Evolutionary conservation across 78 protist genomes (phyloP).

Genomic region (Cyanophora paradoxa): DNA sequence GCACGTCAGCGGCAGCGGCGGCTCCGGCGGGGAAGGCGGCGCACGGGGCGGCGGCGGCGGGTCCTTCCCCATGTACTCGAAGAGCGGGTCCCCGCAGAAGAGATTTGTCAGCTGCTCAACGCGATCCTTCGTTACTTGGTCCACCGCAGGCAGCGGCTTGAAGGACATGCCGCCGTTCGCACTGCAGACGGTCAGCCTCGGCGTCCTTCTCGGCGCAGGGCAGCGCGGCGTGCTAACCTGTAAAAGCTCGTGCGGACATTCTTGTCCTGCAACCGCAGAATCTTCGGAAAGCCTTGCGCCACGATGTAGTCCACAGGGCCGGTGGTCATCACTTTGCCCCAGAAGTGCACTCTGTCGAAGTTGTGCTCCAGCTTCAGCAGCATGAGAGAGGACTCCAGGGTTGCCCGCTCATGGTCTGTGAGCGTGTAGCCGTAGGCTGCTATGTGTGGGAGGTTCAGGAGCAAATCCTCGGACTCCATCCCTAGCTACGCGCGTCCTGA

Average conservation of each 20-base stretch:
- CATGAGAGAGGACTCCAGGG: not conserved
- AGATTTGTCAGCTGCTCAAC: no score
- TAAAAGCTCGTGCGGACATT: not conserved
- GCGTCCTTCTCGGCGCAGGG: no score
- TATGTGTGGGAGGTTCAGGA: not conserved
- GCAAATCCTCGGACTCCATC: not conserved
- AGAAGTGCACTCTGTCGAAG: not conserved
- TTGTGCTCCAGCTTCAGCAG: not conserved
- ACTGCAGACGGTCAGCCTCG: no score
- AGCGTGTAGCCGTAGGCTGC: not conserved
- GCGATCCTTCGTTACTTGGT: not conserved
- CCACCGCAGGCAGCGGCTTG: constrained; percentile 3
- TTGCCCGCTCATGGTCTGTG: not conserved
- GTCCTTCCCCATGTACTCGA: no score
- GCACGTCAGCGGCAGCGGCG: no score
- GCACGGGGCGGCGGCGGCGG: no score
- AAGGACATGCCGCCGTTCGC: no score
- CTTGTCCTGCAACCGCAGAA: not conserved
- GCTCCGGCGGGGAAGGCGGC: no score
- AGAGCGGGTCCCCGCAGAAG: no score
- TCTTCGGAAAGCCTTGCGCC: not conserved
- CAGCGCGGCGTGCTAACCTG: not conserved
- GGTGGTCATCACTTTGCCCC: constrained; percentile 1
- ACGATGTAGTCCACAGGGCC: not conserved
- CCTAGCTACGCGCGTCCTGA: no score